A percentile compares a stretch with the other conserved stretches of the same genome.
Evolutionary conservation across 345 rosid genomes (phyloP).

Genomic region (Physaria fendleri): DNA sequence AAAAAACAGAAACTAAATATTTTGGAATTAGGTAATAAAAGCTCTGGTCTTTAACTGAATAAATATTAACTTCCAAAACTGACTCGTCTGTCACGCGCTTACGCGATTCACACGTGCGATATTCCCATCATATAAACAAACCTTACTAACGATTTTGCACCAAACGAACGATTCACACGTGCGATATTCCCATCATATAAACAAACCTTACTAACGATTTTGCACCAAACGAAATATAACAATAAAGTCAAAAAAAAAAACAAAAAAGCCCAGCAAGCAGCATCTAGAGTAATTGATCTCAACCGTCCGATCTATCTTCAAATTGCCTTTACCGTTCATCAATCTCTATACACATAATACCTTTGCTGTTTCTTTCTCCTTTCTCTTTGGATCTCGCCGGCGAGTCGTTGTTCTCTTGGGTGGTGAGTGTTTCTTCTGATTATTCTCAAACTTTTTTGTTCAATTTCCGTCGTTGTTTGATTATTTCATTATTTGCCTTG

Average conservation of each 20-base stretch:
- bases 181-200: slow-evolving; percentile 14
- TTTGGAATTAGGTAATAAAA: background rate
- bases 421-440: slow-evolving; percentile 20
- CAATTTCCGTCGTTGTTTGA: background rate
- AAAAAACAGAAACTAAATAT: background rate
- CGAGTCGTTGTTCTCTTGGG: slow-evolving; percentile 23
- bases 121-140: slow-evolving; percentile 14
- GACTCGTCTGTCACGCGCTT: slow-evolving; percentile 28
- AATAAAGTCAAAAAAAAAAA: background rate
- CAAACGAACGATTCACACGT: slow-evolving; percentile 9
- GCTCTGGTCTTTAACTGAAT: background rate
- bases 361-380: background rate
- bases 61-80: slow-evolving; percentile 23
- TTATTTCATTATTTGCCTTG: background rate
- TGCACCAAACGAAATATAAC: background rate
- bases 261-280: background rate
- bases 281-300: slow-evolving; percentile 15
- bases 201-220: no score
- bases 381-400: slow-evolving; percentile 20
- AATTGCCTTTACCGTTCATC: slow-evolving; percentile 20
- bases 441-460: background rate
- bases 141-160: no score
- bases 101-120: slow-evolving; percentile 14
- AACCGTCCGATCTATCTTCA: slow-evolving; percentile 28
- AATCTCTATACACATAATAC: slow-evolving; percentile 5